Conservation (phyloP, 1,139 yeast species). For the Zygoascus sp. region DNA sequence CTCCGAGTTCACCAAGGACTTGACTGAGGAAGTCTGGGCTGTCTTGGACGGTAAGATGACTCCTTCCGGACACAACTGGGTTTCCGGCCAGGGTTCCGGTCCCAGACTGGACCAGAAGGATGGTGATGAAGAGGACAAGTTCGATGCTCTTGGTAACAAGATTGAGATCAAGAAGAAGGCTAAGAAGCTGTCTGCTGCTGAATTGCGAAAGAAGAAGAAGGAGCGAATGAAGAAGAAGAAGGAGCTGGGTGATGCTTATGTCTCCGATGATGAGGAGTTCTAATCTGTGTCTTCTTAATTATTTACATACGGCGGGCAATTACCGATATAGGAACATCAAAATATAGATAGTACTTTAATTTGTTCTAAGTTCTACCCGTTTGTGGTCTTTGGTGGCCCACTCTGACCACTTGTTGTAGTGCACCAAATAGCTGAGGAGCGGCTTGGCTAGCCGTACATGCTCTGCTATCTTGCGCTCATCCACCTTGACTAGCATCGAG, state of each 20-base stretch:
- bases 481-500: neutral
- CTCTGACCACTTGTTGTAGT: no score
- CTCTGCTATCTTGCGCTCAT: no score
- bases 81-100: slow-evolving; percentile 99
- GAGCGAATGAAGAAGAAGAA: slow-evolving; percentile 99
- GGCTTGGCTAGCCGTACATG: no score
- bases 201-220: slow-evolving; percentile 99
- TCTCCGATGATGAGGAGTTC: slow-evolving; percentile 85
- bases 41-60: slow-evolving; percentile 97
- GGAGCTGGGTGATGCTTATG: slow-evolving; percentile 99
- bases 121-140: slow-evolving; percentile 94
- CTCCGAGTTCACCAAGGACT: slow-evolving; percentile 98
- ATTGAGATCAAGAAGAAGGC: slow-evolving; percentile 93
- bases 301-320: neutral
- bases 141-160: slow-evolving; percentile 99
- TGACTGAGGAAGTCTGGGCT: slow-evolving; percentile 99
- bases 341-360: slow-evolving; percentile 4
- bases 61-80: slow-evolving; percentile 99
- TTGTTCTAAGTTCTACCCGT: neutral
- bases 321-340: slow-evolving; percentile 7
- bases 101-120: slow-evolving; percentile 97
- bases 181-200: slow-evolving; percentile 97
- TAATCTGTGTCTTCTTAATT: slow-evolving; percentile 22
- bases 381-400: neutral
- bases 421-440: neutral